Conservation (phyloP, 192 early-diverging fungal species). For the Umbelopsis ramanniana region DNA sequence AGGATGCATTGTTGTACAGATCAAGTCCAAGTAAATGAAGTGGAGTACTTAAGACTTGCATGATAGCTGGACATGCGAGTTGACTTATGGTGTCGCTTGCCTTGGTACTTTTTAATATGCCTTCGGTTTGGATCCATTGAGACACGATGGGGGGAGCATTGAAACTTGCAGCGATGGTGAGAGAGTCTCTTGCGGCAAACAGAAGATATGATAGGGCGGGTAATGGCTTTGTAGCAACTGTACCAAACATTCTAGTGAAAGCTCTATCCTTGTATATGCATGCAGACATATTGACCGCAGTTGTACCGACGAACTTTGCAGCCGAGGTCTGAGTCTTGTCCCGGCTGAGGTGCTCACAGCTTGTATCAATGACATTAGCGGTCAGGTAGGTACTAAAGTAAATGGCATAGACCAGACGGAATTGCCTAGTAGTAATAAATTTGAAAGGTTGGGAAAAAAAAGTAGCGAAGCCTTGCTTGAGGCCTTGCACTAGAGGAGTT, state of each 20-base stretch:
- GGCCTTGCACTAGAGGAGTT: constrained; percentile 28
- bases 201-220: constrained; percentile 42
- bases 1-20: constrained; percentile 44
- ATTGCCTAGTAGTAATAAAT: constrained; percentile 38
- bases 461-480: constrained; percentile 35
- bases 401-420: constrained; percentile 36
- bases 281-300: constrained; percentile 42
- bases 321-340: constrained; percentile 25
- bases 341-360: constrained; percentile 29
- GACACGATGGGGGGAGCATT: constrained; percentile 42
- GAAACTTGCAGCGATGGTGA: constrained; percentile 50
- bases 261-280: constrained; percentile 52
- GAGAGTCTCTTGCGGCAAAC: constrained; percentile 46
- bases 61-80: constrained; percentile 40
- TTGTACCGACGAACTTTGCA: constrained; percentile 47
- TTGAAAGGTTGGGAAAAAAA: constrained; percentile 35
- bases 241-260: constrained; percentile 53
- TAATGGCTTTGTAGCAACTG: constrained; percentile 30
- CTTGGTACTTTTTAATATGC: neutral
- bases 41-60: constrained; percentile 46
- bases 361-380: constrained; percentile 47
- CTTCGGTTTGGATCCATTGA: neutral
- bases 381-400: constrained; percentile 47
- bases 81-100: constrained; percentile 33
- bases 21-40: constrained; percentile 51